These are phyloP conservation scores for Saccharum spontaneum DNA, from an alignment of 176 grass and related monocot genomes.

Conservation along the genomic window DNA sequence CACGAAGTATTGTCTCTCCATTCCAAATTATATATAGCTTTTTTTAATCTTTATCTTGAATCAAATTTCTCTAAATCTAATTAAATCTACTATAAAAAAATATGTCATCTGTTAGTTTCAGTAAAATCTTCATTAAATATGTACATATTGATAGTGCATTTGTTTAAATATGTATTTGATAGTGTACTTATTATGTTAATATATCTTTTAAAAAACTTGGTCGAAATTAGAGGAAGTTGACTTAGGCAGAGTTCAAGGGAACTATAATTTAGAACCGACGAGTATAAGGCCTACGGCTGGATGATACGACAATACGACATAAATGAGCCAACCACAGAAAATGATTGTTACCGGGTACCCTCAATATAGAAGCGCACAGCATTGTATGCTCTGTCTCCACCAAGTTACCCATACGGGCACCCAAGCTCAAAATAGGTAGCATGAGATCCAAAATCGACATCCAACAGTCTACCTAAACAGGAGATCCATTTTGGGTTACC, in stretches of 20 bases:
- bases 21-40: background rate
- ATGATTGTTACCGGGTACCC: slow-evolving; percentile 29
- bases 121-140: background rate
- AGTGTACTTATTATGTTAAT: background rate
- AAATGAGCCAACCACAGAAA: slow-evolving; percentile 28
- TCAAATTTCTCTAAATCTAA: background rate
- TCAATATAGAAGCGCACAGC: slow-evolving; percentile 22
- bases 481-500: too few relatives aligned
- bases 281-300: background rate
- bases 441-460: too few relatives aligned
- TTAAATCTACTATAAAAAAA: background rate
- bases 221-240: background rate
- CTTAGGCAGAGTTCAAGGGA: background rate
- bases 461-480: too few relatives aligned
- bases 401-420: too few relatives aligned
- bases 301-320: background rate
- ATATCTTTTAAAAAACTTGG: background rate
- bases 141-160: background rate
- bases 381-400: slow-evolving; percentile 25
- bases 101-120: background rate
- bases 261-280: background rate
- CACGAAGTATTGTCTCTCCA: background rate
- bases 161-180: background rate
- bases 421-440: too few relatives aligned
- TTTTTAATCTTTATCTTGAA: background rate